These are phyloP conservation scores for Tulasnella sp. DNA, from an alignment of 768 basidiomycete genomes.

Conservation along the genomic window DNA sequence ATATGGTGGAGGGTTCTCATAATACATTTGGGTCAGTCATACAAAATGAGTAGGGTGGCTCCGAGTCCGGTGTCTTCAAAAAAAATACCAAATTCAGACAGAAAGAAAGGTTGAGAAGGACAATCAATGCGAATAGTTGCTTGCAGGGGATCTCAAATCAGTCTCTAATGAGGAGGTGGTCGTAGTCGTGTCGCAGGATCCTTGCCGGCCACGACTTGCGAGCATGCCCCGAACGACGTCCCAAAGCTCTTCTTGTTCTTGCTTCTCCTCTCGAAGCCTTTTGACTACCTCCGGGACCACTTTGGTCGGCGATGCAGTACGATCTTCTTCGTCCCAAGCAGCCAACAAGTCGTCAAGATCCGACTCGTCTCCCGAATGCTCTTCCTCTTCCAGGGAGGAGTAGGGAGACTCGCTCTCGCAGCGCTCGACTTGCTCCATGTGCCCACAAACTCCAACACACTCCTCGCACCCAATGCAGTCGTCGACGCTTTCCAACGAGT, in stretches of 20 bases:
- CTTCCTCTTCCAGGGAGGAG: not conserved
- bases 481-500: not conserved
- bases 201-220: conserved; percentile 2
- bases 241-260: not conserved
- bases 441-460: not conserved
- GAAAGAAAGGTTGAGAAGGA: not conserved
- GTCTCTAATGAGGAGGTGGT: not conserved
- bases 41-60: not conserved
- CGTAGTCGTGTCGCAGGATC: not conserved
- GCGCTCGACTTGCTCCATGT: not conserved
- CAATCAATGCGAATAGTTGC: not conserved
- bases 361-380: not conserved
- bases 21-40: not conserved
- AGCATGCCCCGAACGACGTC: not conserved
- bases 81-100: not conserved
- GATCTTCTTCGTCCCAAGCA: not conserved
- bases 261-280: not conserved
- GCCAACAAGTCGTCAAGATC: not conserved
- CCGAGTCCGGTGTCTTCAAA: not conserved
- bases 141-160: not conserved
- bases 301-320: not conserved
- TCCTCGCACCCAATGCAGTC: not conserved
- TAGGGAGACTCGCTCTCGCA: not conserved
- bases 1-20: not conserved
- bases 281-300: not conserved